A percentile compares a stretch with the other conserved stretches of the same genome.
Evolutionary conservation across 2,329 filamentous ascomycete species (phyloP).

Genomic region (Talaromyces sp.): DNA sequence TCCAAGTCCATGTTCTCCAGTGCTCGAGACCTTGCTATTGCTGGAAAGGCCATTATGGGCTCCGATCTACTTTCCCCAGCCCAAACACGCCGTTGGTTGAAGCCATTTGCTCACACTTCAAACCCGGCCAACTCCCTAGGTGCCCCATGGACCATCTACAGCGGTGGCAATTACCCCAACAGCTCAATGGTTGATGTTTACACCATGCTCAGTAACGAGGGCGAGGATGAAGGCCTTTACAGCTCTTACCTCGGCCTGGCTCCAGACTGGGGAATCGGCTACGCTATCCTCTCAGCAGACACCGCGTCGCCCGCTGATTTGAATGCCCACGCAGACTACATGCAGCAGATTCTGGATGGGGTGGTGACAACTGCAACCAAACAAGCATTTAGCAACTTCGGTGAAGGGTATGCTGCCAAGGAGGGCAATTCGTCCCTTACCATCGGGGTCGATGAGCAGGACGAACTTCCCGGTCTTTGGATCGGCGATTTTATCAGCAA

Average conservation of each 20-base stretch:
- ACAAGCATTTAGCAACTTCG: conserved; percentile 10
- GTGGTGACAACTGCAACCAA: conserved; percentile 20
- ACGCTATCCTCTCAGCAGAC: conserved; percentile 36
- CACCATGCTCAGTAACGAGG: conserved; percentile 30
- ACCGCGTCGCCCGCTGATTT: conserved; percentile 16
- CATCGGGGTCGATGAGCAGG: too few species aligned
- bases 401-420: conserved; percentile 12
- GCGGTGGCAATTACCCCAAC: conserved; percentile 16
- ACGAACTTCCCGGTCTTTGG: too few species aligned
- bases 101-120: conserved; percentile 43
- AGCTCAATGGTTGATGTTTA: conserved; percentile 39
- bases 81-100: conserved; percentile 45
- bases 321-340: conserved; percentile 31
- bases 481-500: neutral
- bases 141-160: conserved; percentile 44
- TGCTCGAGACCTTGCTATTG: conserved; percentile 38
- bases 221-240: conserved; percentile 36
- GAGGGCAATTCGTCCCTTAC: conserved; percentile 7
- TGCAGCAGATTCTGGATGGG: conserved; percentile 28
- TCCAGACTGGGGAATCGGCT: conserved; percentile 40
- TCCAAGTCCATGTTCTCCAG: conserved; percentile 39
- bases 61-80: conserved; percentile 37
- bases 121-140: conserved; percentile 38
- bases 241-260: conserved; percentile 36
- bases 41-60: conserved; percentile 45